Conservation (phyloP, 2,329 filamentous ascomycete genomes). For the Fusarium sp. region DNA sequence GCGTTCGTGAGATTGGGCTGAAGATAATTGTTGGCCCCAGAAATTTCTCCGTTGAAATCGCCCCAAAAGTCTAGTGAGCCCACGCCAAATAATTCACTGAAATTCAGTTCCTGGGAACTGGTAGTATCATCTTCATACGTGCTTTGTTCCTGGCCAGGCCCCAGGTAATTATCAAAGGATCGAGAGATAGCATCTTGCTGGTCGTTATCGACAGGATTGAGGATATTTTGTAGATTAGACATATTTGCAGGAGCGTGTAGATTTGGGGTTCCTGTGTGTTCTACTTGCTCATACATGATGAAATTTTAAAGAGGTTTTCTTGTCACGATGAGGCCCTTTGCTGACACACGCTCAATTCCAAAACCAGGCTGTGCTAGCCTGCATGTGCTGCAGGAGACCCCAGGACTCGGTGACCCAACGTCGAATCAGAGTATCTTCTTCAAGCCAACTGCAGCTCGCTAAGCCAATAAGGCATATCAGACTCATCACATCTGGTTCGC, state of each 20-base stretch:
- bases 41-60: background rate
- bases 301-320: no score
- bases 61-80: background rate
- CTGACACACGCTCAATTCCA: background rate
- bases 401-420: background rate
- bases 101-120: rapidly evolving
- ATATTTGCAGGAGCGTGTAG: background rate
- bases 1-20: background rate
- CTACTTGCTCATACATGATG: no score
- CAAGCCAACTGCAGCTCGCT: background rate
- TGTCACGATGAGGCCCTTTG: background rate
- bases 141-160: rapidly evolving
- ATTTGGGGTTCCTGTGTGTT: no score
- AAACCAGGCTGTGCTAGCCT: conserved; percentile 16
- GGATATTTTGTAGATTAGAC: background rate
- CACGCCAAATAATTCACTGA: rapidly evolving
- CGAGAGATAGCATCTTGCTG: rapidly evolving
- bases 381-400: background rate
- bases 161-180: rapidly evolving
- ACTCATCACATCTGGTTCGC: background rate
- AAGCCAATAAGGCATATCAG: background rate
- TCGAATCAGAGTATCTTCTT: background rate
- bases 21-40: background rate
- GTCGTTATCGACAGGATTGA: background rate
- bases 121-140: no score